Conservation (phyloP, 768 basidiomycete genomes). For the Collybia nuda region DNA sequence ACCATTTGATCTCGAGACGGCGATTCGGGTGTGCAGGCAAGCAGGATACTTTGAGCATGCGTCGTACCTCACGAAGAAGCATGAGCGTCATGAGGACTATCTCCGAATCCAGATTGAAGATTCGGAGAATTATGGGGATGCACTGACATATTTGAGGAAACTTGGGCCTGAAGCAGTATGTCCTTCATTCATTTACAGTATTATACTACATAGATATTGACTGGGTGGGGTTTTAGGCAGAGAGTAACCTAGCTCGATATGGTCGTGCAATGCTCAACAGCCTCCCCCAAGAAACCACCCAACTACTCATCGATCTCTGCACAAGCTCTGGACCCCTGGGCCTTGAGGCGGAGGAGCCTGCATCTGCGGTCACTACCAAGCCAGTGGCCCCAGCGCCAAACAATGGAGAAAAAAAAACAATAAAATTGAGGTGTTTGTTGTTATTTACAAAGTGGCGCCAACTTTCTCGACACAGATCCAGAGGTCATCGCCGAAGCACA, state of each 20-base stretch:
- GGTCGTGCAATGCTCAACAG: conserved; percentile 82
- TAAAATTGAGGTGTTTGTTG: conserved; percentile 22
- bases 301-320: conserved; percentile 89
- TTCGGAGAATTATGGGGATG: conserved; percentile 77
- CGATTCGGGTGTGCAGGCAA: conserved; percentile 94
- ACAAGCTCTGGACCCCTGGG: conserved; percentile 58
- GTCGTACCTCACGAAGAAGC: conserved; percentile 89
- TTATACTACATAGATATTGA: neutral
- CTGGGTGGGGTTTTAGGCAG: conserved; percentile 59
- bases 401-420: no score
- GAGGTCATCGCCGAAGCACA: conserved; percentile 25
- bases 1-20: conserved; percentile 96
- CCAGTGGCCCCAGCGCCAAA: conserved; percentile 36
- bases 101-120: conserved; percentile 94
- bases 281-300: conserved; percentile 86
- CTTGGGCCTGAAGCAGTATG: conserved; percentile 80
- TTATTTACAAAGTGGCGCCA: conserved; percentile 29
- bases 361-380: conserved; percentile 16
- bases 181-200: conserved; percentile 12
- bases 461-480: conserved; percentile 20
- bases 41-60: conserved; percentile 97
- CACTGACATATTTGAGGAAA: conserved; percentile 74
- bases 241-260: conserved; percentile 83
- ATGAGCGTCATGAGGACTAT: conserved; percentile 90
- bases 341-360: conserved; percentile 37